Percentiles rank a stretch among this genome's conserved stretches.
Conservation (phyloP, 257 asterid genomes). For the Linaria vulgaris region DNA sequence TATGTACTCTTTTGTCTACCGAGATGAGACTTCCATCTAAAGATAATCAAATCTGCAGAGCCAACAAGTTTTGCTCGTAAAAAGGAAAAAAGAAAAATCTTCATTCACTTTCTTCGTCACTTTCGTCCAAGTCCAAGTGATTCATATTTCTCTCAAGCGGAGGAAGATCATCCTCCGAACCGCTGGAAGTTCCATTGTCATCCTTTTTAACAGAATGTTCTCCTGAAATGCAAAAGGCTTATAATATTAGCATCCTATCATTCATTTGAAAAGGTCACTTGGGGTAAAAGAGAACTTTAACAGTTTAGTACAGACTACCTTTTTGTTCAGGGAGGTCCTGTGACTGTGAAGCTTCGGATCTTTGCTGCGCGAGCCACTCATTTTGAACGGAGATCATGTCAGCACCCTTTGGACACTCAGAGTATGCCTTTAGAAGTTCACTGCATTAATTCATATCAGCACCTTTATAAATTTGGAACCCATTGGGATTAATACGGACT, state of each 20-base stretch:
- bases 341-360: slow-evolving; percentile 37
- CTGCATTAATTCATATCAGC: slow-evolving; percentile 39
- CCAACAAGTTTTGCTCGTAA: too few relatives aligned
- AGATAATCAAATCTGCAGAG: too few relatives aligned
- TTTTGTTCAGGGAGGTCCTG: slow-evolving; percentile 24
- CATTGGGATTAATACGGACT: too few relatives aligned
- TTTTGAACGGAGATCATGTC: slow-evolving; percentile 73
- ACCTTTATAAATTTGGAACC: slow-evolving; percentile 15
- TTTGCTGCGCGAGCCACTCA: slow-evolving; percentile 80
- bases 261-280: not conserved
- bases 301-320: slow-evolving; percentile 36
- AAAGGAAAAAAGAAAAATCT: not conserved
- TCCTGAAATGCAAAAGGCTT: slow-evolving; percentile 30
- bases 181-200: slow-evolving; percentile 42
- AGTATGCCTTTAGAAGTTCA: slow-evolving; percentile 82
- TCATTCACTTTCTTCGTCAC: slow-evolving; percentile 68
- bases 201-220: slow-evolving; percentile 36
- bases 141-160: slow-evolving; percentile 95
- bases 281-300: not conserved
- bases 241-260: not conserved
- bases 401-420: slow-evolving; percentile 66
- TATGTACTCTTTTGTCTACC: too few relatives aligned
- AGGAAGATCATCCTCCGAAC: slow-evolving; percentile 87
- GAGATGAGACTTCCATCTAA: too few relatives aligned
- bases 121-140: slow-evolving; percentile 58